Evolutionary conservation across 2,329 filamentous ascomycete genomes (phyloP).

Genomic region (Nakataea oryzae): DNA sequence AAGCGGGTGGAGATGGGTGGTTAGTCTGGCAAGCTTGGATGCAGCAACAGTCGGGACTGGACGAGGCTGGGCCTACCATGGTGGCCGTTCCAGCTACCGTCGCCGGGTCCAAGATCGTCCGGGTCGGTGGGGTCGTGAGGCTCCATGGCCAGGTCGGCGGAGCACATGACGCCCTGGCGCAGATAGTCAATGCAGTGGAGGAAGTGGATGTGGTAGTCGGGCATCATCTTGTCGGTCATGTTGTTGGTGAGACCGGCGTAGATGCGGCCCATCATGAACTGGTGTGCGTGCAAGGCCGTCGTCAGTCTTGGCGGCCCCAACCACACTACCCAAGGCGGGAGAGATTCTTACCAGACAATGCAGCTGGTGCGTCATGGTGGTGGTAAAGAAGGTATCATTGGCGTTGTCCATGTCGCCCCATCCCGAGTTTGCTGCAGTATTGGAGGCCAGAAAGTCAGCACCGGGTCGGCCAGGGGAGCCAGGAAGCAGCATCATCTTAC

Average conservation of each 20-base stretch:
- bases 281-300: background rate
- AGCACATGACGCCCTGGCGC: slow-evolving; percentile 28
- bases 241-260: slow-evolving; percentile 15
- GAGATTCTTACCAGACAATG: slow-evolving; percentile 24
- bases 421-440: background rate
- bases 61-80: slow-evolving; percentile 21
- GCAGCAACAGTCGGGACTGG: background rate
- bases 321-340: background rate
- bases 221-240: slow-evolving; percentile 10
- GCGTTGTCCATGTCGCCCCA: background rate
- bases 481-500: slow-evolving; percentile 16
- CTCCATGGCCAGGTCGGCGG: slow-evolving; percentile 24
- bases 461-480: slow-evolving; percentile 6
- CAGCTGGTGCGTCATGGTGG: slow-evolving; percentile 28
- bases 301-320: background rate
- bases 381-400: slow-evolving; percentile 26
- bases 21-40: background rate
- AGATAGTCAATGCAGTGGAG: slow-evolving; percentile 31
- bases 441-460: background rate
- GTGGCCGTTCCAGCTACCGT: slow-evolving; percentile 29
- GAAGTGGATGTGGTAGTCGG: slow-evolving; percentile 22
- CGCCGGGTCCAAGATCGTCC: slow-evolving; percentile 22
- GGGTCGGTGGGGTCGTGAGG: slow-evolving; percentile 24
- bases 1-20: background rate
- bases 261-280: slow-evolving; percentile 24